phyloP scores from a whole-genome alignment of 2,329 filamentous ascomycete species.

The Colletotrichum coccodes region DNA sequence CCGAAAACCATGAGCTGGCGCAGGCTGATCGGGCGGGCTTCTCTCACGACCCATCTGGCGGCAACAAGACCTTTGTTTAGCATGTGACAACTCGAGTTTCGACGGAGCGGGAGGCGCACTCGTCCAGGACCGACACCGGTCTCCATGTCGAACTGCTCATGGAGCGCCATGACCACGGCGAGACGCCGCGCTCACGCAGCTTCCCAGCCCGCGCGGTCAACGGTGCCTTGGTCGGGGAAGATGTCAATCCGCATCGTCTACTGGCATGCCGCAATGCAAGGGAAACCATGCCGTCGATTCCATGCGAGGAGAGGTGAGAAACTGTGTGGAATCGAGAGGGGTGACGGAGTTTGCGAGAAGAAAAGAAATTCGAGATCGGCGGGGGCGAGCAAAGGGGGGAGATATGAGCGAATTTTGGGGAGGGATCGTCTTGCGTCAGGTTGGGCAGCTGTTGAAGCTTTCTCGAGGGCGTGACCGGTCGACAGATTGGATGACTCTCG shows the following conservation, averaged over 20 bases:
- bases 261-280: constrained; percentile 57
- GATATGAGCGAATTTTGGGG: constrained; percentile 26
- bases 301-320: constrained; percentile 41
- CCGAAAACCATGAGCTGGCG: constrained; percentile 98
- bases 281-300: constrained; percentile 54
- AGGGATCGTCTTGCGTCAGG: not conserved
- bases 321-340: not conserved
- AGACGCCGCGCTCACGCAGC: constrained; percentile 15
- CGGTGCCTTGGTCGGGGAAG: constrained; percentile 14
- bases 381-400: not conserved
- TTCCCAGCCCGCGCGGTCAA: not conserved
- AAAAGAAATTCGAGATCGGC: not conserved
- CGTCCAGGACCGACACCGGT: constrained; percentile 71
- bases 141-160: constrained; percentile 62
- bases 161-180: constrained; percentile 39
- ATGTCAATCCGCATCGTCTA: constrained; percentile 48
- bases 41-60: constrained; percentile 87
- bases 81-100: constrained; percentile 25
- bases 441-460: constrained; percentile 33
- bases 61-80: constrained; percentile 24
- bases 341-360: not conserved
- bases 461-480: constrained; percentile 12
- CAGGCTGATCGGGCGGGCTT: constrained; percentile 94
- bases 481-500: constrained; percentile 33
- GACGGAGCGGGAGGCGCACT: constrained; percentile 56